Evolutionary conservation across 2,329 filamentous ascomycete genomes (phyloP).

Genomic region (Sporothrix luriei): DNA sequence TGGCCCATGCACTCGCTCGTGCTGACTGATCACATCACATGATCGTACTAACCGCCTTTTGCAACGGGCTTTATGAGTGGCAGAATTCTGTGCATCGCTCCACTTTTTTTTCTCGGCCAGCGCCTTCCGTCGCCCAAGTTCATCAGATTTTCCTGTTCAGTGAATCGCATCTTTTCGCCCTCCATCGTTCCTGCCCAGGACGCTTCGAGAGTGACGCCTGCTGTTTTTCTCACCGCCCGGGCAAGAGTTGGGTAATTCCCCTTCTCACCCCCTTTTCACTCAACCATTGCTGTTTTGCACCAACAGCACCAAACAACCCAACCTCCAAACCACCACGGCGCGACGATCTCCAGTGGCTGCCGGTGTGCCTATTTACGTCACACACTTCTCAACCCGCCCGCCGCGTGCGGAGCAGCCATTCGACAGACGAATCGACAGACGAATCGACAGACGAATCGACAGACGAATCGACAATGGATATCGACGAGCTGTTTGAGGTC

Average conservation of each 20-base stretch:
- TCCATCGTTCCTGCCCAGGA: conserved; percentile 20
- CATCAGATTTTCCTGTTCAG: conserved; percentile 19
- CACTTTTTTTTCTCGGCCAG: conserved; percentile 16
- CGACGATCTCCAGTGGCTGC: not conserved
- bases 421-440: not conserved
- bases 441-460: too few species aligned
- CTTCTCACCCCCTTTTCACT: not conserved
- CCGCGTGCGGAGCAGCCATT: conserved; percentile 15
- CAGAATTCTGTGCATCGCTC: conserved; percentile 27
- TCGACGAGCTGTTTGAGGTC: conserved; percentile 82
- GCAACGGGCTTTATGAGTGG: conserved; percentile 11
- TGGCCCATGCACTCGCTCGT: conserved; percentile 29
- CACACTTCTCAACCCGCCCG: not conserved
- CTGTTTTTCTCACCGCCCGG: not conserved
- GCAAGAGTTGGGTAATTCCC: not conserved
- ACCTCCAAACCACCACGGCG: not conserved
- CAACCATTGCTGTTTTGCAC: not conserved
- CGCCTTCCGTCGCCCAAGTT: conserved; percentile 19
- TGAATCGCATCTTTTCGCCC: conserved; percentile 19
- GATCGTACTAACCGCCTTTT: conserved; percentile 24
- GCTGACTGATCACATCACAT: not conserved
- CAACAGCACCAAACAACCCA: not conserved
- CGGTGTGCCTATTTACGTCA: not conserved
- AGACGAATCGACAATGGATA: conserved; percentile 42
- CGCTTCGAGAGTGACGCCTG: conserved; percentile 4